Percentiles rank a stretch among this genome's conserved stretches.
Conservation (phyloP, 805 yeast genomes). For the Metschnikowia lochheadii region DNA sequence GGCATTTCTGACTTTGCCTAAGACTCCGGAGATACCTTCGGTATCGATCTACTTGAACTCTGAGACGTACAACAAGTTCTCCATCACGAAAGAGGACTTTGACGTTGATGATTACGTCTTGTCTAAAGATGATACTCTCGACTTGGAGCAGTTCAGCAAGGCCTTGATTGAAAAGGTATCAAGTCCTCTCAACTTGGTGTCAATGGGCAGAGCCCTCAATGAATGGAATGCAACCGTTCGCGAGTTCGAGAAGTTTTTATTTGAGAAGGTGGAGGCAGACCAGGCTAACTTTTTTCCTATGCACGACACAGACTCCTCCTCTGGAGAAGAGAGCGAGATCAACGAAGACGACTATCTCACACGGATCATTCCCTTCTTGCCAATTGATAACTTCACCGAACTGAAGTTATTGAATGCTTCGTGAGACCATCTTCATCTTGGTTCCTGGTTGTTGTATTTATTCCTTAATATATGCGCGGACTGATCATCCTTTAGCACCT, state of each 20-base stretch:
- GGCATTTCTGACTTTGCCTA: conserved; percentile 14
- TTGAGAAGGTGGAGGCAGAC: conserved; percentile 21
- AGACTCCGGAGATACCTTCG: conserved; percentile 13
- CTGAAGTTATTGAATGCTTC: conserved; percentile 18
- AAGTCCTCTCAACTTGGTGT: conserved; percentile 4
- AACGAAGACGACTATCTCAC: conserved; percentile 34
- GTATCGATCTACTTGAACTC: conserved; percentile 19
- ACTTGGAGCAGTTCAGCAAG: conserved; percentile 5
- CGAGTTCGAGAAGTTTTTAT: conserved; percentile 43
- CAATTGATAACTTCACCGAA: conserved; percentile 28
- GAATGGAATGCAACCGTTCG: conserved; percentile 48
- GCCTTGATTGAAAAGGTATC: not conserved
- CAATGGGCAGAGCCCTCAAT: conserved; percentile 45
- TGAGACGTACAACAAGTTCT: conserved; percentile 25
- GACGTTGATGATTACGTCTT: conserved; percentile 12
- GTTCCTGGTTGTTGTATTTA: not conserved
- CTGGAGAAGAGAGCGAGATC: conserved; percentile 11
- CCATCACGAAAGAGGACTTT: conserved; percentile 24
- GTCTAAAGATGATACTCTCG: conserved; percentile 7
- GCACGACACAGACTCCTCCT: not conserved
- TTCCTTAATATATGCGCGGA: not conserved
- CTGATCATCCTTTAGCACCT: not conserved
- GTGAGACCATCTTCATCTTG: not conserved
- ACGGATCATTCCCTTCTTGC: conserved; percentile 36
- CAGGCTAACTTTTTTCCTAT: conserved; percentile 12